phyloP scores from a whole-genome alignment of 2,329 filamentous ascomycete genomes.

The Alternaria dauci region DNA sequence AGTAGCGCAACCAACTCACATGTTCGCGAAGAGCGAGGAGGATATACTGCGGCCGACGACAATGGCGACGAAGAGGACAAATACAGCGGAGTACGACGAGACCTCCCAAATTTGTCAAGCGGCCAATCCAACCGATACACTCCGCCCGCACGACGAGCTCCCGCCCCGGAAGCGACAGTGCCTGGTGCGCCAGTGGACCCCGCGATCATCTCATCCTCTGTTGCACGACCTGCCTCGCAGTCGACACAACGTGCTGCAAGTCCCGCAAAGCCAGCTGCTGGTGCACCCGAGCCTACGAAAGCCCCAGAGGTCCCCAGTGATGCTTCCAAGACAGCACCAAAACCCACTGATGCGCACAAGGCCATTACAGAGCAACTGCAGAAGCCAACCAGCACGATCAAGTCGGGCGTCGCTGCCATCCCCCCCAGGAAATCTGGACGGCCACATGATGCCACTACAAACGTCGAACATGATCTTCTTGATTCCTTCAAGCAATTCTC shows the following conservation, averaged over 20 bases:
- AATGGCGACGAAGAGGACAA: slow-evolving; percentile 91
- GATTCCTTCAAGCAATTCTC: slow-evolving; percentile 72
- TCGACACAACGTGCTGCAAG: slow-evolving; percentile 32
- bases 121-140: slow-evolving; percentile 79
- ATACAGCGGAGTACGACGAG: slow-evolving; percentile 91
- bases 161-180: slow-evolving; percentile 75
- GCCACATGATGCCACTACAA: slow-evolving; percentile 64
- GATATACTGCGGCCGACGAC: slow-evolving; percentile 69
- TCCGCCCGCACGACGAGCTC: slow-evolving; percentile 85
- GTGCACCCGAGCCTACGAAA: slow-evolving; percentile 26
- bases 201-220: slow-evolving; percentile 88
- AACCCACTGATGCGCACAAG: slow-evolving; percentile 30
- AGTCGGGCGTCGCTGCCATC: slow-evolving; percentile 37
- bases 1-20: slow-evolving; percentile 78
- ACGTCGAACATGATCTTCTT: slow-evolving; percentile 68
- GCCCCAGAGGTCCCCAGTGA: slow-evolving; percentile 10
- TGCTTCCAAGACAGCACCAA: slow-evolving; percentile 27
- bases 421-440: slow-evolving; percentile 49
- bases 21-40: slow-evolving; percentile 85
- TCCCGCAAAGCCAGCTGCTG: slow-evolving; percentile 31
- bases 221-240: slow-evolving; percentile 61
- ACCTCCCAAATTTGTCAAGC: slow-evolving; percentile 71
- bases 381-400: slow-evolving; percentile 42
- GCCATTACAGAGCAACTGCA: slow-evolving; percentile 33
- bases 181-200: slow-evolving; percentile 82